These are phyloP conservation scores for Stromatinia cepivora DNA, from an alignment of 2,329 filamentous ascomycete species.

Conservation along the genomic window DNA sequence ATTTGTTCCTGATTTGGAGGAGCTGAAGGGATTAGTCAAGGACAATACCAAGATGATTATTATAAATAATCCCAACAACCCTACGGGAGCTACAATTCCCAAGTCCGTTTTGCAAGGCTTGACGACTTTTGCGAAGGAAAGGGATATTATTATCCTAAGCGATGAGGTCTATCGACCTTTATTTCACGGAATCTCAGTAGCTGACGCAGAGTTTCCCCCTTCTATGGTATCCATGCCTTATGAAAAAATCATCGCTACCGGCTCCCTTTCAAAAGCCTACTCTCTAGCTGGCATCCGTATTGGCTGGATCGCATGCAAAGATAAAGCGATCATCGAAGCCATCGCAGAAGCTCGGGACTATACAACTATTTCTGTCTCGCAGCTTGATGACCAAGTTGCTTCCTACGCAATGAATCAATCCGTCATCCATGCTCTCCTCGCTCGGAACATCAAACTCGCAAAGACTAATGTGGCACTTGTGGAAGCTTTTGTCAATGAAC, in stretches of 20 bases:
- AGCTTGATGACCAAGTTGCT: conserved; percentile 77
- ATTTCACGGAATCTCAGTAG: conserved; percentile 57
- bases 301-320: conserved; percentile 77
- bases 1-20: conserved; percentile 66
- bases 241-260: conserved; percentile 67
- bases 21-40: conserved; percentile 64
- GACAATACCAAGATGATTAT: conserved; percentile 71
- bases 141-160: conserved; percentile 65
- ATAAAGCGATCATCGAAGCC: conserved; percentile 59
- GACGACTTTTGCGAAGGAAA: conserved; percentile 60
- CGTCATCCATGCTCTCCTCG: conserved; percentile 63
- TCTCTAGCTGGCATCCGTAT: conserved; percentile 77
- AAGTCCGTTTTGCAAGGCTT: conserved; percentile 60
- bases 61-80: conserved; percentile 79
- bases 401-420: conserved; percentile 67
- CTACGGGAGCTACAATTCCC: conserved; percentile 70
- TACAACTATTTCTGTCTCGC: conserved; percentile 83
- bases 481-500: conserved; percentile 65
- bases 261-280: conserved; percentile 85
- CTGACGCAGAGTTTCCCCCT: conserved; percentile 54
- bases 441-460: conserved; percentile 65
- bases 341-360: conserved; percentile 72
- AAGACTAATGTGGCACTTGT: conserved; percentile 66
- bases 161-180: conserved; percentile 86
- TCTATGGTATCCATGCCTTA: conserved; percentile 74